Base-by-base conservation (phyloP, 306 rosid genomes). In the Carpinus fangiana region DNA sequence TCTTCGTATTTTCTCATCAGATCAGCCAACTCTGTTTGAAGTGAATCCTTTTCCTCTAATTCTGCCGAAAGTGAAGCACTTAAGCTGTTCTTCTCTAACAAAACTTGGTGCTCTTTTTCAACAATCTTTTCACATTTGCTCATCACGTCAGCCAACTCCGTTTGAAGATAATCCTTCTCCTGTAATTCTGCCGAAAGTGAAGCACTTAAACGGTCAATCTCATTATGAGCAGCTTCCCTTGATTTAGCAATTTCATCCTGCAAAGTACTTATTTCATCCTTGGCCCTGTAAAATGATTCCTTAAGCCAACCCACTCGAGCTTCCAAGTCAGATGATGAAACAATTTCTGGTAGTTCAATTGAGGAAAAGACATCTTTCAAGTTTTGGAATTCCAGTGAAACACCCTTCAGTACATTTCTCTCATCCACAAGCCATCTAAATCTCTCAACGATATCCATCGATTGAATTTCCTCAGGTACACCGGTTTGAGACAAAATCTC, bases 391-490 rank as follows among this genome's bases (percentile, higher is more conserved):
- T 93, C 96, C 60, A 78, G 71, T 78, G 82, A 87, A 73, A 91
- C 66, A 61, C 46, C 87, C 87, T 88, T 84, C 48, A 91, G 88
- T 50, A 81, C 73, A 74, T 82, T 83, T 78, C 86, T 89, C 82
- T 91, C 98, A 61, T 86, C 92, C 80, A 81, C 85, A 76, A 93
- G 76, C 96, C 97, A 87, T 85, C 82, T 85, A 66, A 90, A 81
- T 88, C 86, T 91, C 90, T 90, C 91, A n/a, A 83, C 80, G 66
- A 86, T 51, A 82, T 87, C 90, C 79, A 77, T 53, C 31, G 89
- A 87, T 77, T 82, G 83, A 80, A 88, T 82, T 53, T 83, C 87
- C 75, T 83, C 88, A 59, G 90, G 88, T 73, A 83, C 79, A 34
- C 80, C 74, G 28, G 75, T 82, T 72, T 79, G 83, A 60, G 89